phyloP scores from a whole-genome alignment of 768 basidiomycete species.

The Rhizopogon sp. region DNA sequence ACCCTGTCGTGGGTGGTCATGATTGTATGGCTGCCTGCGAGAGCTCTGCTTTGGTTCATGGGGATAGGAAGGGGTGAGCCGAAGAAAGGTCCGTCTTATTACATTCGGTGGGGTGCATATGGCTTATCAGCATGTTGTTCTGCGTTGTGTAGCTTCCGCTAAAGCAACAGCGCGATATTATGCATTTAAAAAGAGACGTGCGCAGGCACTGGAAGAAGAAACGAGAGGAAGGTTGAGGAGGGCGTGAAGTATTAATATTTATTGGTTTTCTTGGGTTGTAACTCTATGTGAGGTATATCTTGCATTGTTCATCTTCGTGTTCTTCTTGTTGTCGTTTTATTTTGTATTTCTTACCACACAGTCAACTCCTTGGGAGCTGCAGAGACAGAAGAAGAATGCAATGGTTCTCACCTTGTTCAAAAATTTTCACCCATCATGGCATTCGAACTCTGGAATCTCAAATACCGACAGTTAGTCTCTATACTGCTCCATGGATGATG shows the following conservation, averaged over 20 bases:
- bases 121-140: not conserved
- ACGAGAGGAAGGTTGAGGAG: not conserved
- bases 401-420: too few relatives aligned
- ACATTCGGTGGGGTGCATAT: not conserved
- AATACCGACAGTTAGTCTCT: too few relatives aligned
- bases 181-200: not conserved
- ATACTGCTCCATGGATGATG: too few relatives aligned
- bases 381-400: too few relatives aligned
- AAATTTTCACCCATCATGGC: too few relatives aligned
- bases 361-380: not conserved
- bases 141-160: not conserved
- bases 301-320: not conserved
- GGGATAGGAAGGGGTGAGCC: slow-evolving; percentile 13
- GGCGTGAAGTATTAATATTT: not conserved
- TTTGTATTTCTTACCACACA: not conserved
- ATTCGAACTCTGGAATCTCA: too few relatives aligned
- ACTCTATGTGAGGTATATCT: not conserved
- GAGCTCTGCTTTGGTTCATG: slow-evolving; percentile 10
- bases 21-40: slow-evolving; percentile 5
- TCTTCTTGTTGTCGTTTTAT: not conserved
- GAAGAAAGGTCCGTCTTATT: slow-evolving; percentile 5
- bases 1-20: not conserved
- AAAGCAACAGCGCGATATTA: slow-evolving; percentile 5
- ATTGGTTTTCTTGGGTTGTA: not conserved
- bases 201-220: not conserved